Percentiles rank a stretch among this genome's conserved stretches.
Evolutionary conservation across 192 early-diverging fungal species (phyloP).

Genomic region (Umbelopsis vinacea): DNA sequence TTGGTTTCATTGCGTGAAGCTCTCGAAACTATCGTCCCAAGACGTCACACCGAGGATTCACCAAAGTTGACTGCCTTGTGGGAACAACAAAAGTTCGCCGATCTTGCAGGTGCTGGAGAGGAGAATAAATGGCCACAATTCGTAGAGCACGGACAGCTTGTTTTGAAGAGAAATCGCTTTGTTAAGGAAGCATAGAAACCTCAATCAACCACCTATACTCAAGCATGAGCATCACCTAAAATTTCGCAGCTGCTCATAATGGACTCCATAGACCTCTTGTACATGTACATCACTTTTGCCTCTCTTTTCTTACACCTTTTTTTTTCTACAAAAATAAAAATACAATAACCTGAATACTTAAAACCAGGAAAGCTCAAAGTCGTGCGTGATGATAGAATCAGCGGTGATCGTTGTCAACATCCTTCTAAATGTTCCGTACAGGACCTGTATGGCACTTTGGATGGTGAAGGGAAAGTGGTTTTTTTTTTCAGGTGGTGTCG

Average conservation of each 20-base stretch:
- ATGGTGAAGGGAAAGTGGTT: too few species aligned
- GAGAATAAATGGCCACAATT: slow-evolving; percentile 40
- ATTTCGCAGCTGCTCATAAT: neutral
- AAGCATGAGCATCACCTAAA: neutral
- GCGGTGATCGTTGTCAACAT: too few species aligned
- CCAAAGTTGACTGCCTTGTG: slow-evolving; percentile 47
- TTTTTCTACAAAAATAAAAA: too few species aligned
- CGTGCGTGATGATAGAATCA: too few species aligned
- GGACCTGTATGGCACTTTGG: too few species aligned
- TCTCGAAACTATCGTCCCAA: slow-evolving; percentile 36
- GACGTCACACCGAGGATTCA: slow-evolving; percentile 29
- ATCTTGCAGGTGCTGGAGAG: slow-evolving; percentile 35
- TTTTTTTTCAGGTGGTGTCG: too few species aligned
- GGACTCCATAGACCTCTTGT: slow-evolving; percentile 8
- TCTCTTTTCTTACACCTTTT: neutral
- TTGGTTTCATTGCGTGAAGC: slow-evolving; percentile 50
- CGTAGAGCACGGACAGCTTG: slow-evolving; percentile 49
- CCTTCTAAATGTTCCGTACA: too few species aligned
- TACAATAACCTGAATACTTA: too few species aligned
- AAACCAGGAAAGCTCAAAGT: too few species aligned
- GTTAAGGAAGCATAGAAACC: slow-evolving; percentile 10
- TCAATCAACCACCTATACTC: neutral
- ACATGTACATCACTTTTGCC: slow-evolving; percentile 8
- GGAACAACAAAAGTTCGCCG: slow-evolving; percentile 51
- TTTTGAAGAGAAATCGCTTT: slow-evolving; percentile 42